Percentiles rank a stretch among this genome's conserved stretches.
phyloP scores from a whole-genome alignment of 768 basidiomycete genomes.

The Terana coerulea region DNA sequence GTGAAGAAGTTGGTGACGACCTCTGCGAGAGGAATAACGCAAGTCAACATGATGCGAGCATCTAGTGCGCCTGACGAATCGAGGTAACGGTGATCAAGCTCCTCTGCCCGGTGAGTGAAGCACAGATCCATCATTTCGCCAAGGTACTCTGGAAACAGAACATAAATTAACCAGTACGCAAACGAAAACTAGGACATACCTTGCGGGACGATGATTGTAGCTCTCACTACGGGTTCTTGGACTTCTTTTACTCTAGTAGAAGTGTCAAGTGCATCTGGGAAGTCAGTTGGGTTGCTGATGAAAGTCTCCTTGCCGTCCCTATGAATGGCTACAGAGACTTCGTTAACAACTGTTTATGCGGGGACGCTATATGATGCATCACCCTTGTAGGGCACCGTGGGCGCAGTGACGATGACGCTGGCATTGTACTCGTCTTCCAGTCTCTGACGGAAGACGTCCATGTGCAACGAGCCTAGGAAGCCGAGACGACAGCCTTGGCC shows the following conservation, averaged over 20 bases:
- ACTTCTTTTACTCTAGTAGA: constrained; percentile 64
- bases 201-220: constrained; percentile 92
- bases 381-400: constrained; percentile 94
- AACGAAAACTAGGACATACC: constrained; percentile 39
- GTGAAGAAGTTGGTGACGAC: constrained; percentile 96
- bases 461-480: constrained; percentile 92
- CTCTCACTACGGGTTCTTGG: constrained; percentile 91
- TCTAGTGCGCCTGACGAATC: constrained; percentile 52
- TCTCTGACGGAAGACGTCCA: constrained; percentile 94
- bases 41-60: constrained; percentile 76
- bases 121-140: constrained; percentile 97
- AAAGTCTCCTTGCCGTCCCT: constrained; percentile 47
- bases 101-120: constrained; percentile 77
- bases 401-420: constrained; percentile 92
- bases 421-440: constrained; percentile 96
- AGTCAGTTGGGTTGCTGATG: constrained; percentile 93
- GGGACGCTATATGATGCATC: constrained; percentile 15
- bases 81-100: constrained; percentile 81
- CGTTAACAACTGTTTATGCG: background rate
- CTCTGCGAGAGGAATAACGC: constrained; percentile 83
- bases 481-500: constrained; percentile 95
- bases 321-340: constrained; percentile 64
- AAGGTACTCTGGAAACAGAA: constrained; percentile 62
- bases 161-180: background rate
- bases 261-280: constrained; percentile 77